Percentiles rank a stretch among this genome's conserved stretches.
These are phyloP conservation scores for Diplodia scrobiculata DNA, from an alignment of 2,329 filamentous ascomycete genomes.

Conservation along the genomic window DNA sequence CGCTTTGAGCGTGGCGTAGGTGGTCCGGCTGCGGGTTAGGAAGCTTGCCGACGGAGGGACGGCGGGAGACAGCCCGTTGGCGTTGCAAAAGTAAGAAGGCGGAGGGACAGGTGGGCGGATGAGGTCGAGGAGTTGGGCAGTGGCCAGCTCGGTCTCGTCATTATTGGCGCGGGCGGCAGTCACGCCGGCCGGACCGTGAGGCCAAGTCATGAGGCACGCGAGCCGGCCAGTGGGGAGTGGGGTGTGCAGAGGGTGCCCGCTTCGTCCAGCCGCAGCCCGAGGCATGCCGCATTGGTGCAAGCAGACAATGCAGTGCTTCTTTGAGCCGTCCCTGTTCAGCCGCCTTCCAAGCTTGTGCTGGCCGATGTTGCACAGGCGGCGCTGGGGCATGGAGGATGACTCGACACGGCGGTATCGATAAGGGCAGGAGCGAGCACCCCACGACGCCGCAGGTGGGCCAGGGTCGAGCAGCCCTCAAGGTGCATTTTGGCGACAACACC, in stretches of 20 bases:
- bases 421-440: slow-evolving; percentile 7
- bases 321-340: not conserved
- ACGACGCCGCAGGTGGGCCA: not conserved
- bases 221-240: slow-evolving; percentile 7
- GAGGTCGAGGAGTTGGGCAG: slow-evolving; percentile 14
- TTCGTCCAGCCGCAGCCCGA: not conserved
- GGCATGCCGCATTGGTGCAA: slow-evolving; percentile 4
- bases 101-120: not conserved
- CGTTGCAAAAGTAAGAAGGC: not conserved
- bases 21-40: not conserved
- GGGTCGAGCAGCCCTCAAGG: slow-evolving; percentile 10
- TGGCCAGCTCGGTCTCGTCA: slow-evolving; percentile 7
- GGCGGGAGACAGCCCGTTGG: not conserved
- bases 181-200: slow-evolving; percentile 15
- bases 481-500: slow-evolving; percentile 13
- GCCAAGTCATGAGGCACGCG: slow-evolving; percentile 27
- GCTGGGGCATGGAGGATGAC: not conserved
- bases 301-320: slow-evolving; percentile 10
- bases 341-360: not conserved
- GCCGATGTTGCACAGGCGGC: not conserved
- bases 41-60: not conserved
- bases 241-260: not conserved
- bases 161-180: slow-evolving; percentile 19
- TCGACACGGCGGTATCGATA: slow-evolving; percentile 11
- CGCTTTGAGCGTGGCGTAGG: slow-evolving; percentile 6